Evolutionary conservation across 495 filamentous ascomycete genomes (phyloP), one percentile per base, ranked within the genome.

Genomic region (Annulohypoxylon nitens): DNA sequence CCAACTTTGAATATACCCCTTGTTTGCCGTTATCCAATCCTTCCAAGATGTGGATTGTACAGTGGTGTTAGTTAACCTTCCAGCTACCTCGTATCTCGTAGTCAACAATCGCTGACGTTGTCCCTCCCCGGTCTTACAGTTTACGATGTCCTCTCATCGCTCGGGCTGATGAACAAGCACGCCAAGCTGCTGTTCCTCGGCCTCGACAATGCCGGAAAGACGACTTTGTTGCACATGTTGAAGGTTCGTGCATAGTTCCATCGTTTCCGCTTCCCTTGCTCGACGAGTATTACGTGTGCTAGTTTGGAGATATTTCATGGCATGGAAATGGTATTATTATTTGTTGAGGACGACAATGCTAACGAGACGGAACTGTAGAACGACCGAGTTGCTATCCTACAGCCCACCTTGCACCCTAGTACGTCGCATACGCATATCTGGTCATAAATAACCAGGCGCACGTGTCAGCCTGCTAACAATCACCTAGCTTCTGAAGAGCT

Each of bases 151-250:
- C 90, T 99, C 74, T 90, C 97, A 70, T 92, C 89, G 66, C 88
- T 98, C 67, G 96, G 97, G 66, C 89, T 99, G 73, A 86, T 93
- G 68, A 98, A 98, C 89, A 98, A 99, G 88, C 93, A 97, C 80
- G 93, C 92, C 71, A 97, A 97, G 87, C 89, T 97, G 50, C 89
- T 97, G 61, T 97, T 97, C 82, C 90, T 97, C 51, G 94, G 95
- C 68, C 91, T 98, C 67, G 96, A 99, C 82, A 97, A 98, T 87
- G 96, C 96, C 54, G 96, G 95, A 81, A 98, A 99, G 86, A 99
- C 97, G 18, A 98, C 96, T 36, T 83, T 95, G 61, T 83, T 96
- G 73, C 92, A 95, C 81, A 95, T 96, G 94, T 81, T 97, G 80
- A 97, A 98, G 92, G 92, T 93, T 81, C 78, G 89, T 74, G 43